phyloP scores from a whole-genome alignment of 2,329 filamentous ascomycete species.

The Epichloe sp. region DNA sequence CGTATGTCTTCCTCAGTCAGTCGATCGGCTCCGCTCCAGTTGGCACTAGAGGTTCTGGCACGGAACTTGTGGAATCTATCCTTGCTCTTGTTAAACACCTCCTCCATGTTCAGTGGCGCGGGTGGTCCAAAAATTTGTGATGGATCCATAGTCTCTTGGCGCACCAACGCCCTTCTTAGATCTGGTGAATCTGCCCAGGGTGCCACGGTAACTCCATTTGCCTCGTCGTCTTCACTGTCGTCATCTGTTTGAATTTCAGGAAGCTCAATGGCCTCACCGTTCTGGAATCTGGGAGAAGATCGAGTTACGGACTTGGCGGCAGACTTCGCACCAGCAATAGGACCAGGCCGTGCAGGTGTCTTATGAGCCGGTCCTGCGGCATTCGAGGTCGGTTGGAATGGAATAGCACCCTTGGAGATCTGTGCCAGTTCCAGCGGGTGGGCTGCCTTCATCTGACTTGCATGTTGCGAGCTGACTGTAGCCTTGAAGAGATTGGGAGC shows the following conservation, averaged over 20 bases:
- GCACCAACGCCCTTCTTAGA: slow-evolving; percentile 58
- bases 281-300: slow-evolving; percentile 74
- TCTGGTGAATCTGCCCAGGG: slow-evolving; percentile 85
- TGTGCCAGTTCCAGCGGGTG: slow-evolving; percentile 78
- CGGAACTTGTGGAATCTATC: slow-evolving; percentile 80
- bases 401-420: slow-evolving; percentile 76
- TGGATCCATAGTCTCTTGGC: slow-evolving; percentile 78
- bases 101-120: slow-evolving; percentile 82
- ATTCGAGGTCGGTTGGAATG: slow-evolving; percentile 63
- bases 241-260: slow-evolving; percentile 94
- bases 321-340: slow-evolving; percentile 33
- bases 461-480: slow-evolving; percentile 53
- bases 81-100: slow-evolving; percentile 85
- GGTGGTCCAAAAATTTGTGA: slow-evolving; percentile 81
- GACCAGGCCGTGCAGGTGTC: slow-evolving; percentile 49
- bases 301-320: slow-evolving; percentile 46
- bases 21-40: slow-evolving; percentile 73
- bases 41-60: slow-evolving; percentile 81
- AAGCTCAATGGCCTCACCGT: slow-evolving; percentile 80
- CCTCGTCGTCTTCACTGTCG: slow-evolving; percentile 65
- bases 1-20: slow-evolving; percentile 80
- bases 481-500: slow-evolving; percentile 51
- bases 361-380: slow-evolving; percentile 46
- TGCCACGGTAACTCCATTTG: slow-evolving; percentile 43
- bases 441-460: slow-evolving; percentile 45